Percentiles rank a stretch among this genome's conserved stretches.
Evolutionary conservation across 345 rosid species (phyloP).

Genomic region (Melaleuca quinquenervia): DNA sequence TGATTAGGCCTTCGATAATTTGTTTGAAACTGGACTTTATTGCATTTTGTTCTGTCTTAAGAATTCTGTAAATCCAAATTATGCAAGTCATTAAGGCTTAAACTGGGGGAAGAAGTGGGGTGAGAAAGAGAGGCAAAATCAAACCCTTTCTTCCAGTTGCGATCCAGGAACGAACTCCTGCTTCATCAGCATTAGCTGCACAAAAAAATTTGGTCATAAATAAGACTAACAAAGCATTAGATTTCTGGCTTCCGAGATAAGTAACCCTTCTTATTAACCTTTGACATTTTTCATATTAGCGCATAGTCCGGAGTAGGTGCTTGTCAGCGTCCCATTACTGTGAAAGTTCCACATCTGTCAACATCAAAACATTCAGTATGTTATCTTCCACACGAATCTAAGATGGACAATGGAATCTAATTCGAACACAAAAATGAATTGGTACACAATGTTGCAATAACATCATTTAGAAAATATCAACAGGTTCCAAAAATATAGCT

Average conservation of each 20-base stretch:
- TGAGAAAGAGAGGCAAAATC: not conserved
- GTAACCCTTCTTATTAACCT: slow-evolving; percentile 19
- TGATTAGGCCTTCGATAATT: not conserved
- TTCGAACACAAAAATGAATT: not conserved
- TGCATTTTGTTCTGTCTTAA: not conserved
- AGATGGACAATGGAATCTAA: not conserved
- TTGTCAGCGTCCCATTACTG: slow-evolving; percentile 43
- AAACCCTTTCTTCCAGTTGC: slow-evolving; percentile 74
- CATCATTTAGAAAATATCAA: not conserved
- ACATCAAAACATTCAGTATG: not conserved
- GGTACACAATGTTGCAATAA: not conserved
- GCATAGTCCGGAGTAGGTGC: slow-evolving; percentile 79
- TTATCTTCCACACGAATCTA: not conserved
- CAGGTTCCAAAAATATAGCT: not conserved
- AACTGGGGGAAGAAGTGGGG: not conserved
- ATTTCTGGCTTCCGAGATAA: not conserved
- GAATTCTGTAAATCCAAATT: not conserved
- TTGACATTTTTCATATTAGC: slow-evolving; percentile 35
- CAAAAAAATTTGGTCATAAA: not conserved
- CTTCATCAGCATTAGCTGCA: slow-evolving; percentile 21
- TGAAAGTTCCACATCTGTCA: slow-evolving; percentile 76
- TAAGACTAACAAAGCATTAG: no score
- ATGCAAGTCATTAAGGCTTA: not conserved
- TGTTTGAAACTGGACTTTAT: not conserved
- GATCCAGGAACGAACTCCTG: slow-evolving; percentile 74